Evolutionary conservation across 73 alveolate genomes (phyloP).

Genomic region (Paramecium pentaurelia): DNA sequence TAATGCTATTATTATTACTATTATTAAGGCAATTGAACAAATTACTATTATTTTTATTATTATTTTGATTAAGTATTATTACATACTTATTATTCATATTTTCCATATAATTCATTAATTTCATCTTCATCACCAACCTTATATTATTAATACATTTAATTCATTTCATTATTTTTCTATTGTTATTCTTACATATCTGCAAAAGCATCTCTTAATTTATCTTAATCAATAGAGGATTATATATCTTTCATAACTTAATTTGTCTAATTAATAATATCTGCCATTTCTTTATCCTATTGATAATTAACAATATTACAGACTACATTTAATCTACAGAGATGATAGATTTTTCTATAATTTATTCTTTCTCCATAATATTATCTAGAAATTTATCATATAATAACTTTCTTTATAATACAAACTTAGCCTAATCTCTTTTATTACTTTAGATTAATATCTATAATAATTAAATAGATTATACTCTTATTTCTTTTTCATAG

Average conservation of each 20-base stretch:
- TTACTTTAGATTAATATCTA: background rate
- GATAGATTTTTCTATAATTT: background rate
- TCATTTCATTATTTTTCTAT: background rate
- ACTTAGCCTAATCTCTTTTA: constrained; percentile 1
- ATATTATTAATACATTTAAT: background rate
- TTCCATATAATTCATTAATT: background rate
- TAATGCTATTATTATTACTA: background rate
- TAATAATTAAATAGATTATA: background rate
- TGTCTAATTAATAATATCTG: background rate
- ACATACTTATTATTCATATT: background rate
- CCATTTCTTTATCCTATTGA: constrained; percentile 41
- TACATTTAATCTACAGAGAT: background rate
- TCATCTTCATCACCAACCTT: background rate
- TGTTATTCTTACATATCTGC: background rate
- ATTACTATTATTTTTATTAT: background rate
- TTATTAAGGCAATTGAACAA: background rate
- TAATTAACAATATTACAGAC: background rate
- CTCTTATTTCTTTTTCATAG: background rate
- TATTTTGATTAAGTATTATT: background rate
- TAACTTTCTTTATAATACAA: constrained; percentile 7
- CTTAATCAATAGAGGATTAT: background rate
- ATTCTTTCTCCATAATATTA: background rate
- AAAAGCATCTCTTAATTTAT: background rate
- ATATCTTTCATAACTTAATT: constrained; percentile 13
- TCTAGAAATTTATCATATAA: background rate